Evolutionary conservation across 129 eudicot genomes (phyloP).

Genomic region (Centrapalus pauciflorus): DNA sequence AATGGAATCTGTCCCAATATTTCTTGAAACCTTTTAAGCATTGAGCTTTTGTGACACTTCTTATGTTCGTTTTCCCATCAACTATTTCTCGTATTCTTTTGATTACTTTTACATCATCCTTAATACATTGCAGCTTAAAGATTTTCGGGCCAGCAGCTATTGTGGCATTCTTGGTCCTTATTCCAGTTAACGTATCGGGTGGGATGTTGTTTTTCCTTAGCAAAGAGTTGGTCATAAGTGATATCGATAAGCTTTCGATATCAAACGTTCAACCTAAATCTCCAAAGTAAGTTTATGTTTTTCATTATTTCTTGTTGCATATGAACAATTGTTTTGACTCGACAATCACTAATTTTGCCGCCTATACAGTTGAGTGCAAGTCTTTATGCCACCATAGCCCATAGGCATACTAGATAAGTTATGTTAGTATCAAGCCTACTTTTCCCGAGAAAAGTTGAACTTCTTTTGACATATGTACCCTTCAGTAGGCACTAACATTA

Average conservation of each 20-base stretch:
- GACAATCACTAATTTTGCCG: background rate
- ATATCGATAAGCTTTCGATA: slow-evolving; percentile 47
- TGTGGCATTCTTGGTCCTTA: slow-evolving; percentile 32
- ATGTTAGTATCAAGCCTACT: background rate
- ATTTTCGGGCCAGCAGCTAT: slow-evolving; percentile 34
- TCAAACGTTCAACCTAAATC: slow-evolving; percentile 38
- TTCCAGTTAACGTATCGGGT: slow-evolving; percentile 38
- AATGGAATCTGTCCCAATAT: background rate
- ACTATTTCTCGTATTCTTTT: background rate
- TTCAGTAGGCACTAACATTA: no score
- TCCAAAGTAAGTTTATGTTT: slow-evolving; percentile 26
- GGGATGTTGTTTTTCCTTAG: slow-evolving; percentile 28
- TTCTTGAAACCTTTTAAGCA: no score
- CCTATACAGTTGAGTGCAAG: background rate
- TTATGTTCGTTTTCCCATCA: background rate
- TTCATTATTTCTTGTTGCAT: slow-evolving; percentile 4
- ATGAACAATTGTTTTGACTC: background rate
- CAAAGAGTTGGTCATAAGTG: slow-evolving; percentile 30
- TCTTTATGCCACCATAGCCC: no score
- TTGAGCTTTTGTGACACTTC: background rate
- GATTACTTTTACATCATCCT: background rate
- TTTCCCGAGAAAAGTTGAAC: background rate
- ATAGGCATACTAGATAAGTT: background rate
- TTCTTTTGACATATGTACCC: no score
- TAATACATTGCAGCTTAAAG: slow-evolving; percentile 30